phyloP scores from a whole-genome alignment of 768 basidiomycete genomes.

The Leucocoprinus leucothites region DNA sequence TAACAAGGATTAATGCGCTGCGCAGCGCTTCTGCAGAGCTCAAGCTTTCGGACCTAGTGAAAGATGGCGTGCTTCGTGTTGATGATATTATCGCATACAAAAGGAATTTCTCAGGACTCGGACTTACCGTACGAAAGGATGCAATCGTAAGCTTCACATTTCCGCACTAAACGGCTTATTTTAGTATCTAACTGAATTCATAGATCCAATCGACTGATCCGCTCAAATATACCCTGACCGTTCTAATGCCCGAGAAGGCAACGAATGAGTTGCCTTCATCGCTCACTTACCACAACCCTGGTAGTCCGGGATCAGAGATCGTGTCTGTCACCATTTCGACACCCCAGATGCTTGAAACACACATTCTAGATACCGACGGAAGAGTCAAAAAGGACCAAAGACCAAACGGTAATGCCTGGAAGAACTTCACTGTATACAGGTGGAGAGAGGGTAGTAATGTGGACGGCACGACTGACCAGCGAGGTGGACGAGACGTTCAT shows the following conservation, averaged over 20 bases:
- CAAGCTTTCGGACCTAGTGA: constrained; percentile 42
- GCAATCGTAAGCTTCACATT: constrained; percentile 36
- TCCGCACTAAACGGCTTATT: neutral
- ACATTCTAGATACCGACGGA: constrained; percentile 48
- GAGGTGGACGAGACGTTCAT: constrained; percentile 42
- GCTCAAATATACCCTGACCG: constrained; percentile 35
- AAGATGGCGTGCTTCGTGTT: constrained; percentile 39
- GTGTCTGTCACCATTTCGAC: constrained; percentile 36
- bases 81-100: constrained; percentile 56
- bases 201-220: constrained; percentile 47
- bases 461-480: constrained; percentile 19
- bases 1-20: neutral
- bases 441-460: constrained; percentile 33
- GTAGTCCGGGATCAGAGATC: constrained; percentile 13
- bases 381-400: constrained; percentile 38
- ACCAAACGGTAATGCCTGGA: constrained; percentile 56
- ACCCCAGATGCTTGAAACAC: constrained; percentile 49
- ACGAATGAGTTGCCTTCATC: constrained; percentile 33
- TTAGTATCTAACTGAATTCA: neutral
- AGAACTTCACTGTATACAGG: constrained; percentile 52
- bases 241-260: constrained; percentile 38
- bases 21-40: constrained; percentile 39
- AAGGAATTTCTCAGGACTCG: constrained; percentile 39
- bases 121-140: constrained; percentile 51
- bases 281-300: constrained; percentile 3